These are phyloP conservation scores for Cyclotella distinguenda DNA, from an alignment of 108 stramenopile species.

Conservation along the genomic window DNA sequence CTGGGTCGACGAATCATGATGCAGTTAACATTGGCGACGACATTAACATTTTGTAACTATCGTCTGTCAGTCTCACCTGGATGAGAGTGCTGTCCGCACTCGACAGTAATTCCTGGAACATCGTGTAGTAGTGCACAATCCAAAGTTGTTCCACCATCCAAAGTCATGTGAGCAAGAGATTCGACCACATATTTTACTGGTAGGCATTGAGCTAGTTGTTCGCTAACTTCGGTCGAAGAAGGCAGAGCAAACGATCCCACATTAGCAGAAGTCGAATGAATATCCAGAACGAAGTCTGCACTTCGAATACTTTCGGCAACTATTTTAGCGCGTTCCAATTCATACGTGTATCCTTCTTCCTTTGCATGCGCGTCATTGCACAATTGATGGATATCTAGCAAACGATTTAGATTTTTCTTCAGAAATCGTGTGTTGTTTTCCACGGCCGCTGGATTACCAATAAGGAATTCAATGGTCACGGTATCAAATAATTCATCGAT, in stretches of 20 bases:
- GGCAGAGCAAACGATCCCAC: conserved; percentile 45
- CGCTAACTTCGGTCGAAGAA: conserved; percentile 32
- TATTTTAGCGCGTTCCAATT: conserved; percentile 30
- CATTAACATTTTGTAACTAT: not conserved
- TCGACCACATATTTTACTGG: conserved; percentile 41
- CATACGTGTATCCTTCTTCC: conserved; percentile 33
- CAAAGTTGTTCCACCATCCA: conserved; percentile 36
- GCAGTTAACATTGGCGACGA: too few relatives aligned
- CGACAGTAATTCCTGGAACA: conserved; percentile 36
- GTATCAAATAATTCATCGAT: conserved; percentile 23
- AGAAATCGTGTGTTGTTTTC: conserved; percentile 24
- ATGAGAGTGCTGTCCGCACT: conserved; percentile 40
- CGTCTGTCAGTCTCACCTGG: not conserved
- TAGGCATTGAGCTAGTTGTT: conserved; percentile 27
- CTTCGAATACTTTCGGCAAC: conserved; percentile 30
- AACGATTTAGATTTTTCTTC: conserved; percentile 29
- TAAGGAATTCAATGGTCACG: conserved; percentile 33
- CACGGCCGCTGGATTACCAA: conserved; percentile 37
- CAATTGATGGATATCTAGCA: conserved; percentile 31
- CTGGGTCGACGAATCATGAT: not conserved
- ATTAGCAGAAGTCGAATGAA: conserved; percentile 37
- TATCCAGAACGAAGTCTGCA: conserved; percentile 40
- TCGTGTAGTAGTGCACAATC: conserved; percentile 28
- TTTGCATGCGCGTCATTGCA: conserved; percentile 26
- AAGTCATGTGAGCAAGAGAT: conserved; percentile 26